A percentile compares a stretch with the other conserved stretches of the same genome.
Conservation (phyloP, 1,284 basidiomycete species). For the Lentinula novae-zelandiae region DNA sequence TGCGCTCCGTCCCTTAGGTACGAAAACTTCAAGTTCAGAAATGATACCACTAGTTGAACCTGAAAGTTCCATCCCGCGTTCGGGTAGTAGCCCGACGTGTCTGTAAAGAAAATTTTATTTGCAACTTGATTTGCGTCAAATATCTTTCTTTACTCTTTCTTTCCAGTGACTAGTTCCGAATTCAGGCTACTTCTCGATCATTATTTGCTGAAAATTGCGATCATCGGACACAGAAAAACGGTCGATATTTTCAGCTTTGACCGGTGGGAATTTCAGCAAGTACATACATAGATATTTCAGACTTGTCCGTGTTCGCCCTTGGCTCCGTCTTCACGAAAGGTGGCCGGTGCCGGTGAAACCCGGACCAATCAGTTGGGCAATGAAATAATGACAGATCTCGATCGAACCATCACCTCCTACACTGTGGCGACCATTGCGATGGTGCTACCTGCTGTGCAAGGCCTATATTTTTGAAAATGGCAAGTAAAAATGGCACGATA, state of each 20-base stretch:
- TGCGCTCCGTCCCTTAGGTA: not conserved
- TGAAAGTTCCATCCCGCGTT: conserved; percentile 9
- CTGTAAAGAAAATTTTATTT: not conserved
- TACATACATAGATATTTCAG: no score
- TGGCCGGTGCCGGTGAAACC: no score
- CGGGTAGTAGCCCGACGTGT: conserved; percentile 4
- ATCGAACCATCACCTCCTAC: no score
- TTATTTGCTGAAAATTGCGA: not conserved
- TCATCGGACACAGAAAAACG: not conserved
- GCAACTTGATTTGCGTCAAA: not conserved
- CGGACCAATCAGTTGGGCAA: no score
- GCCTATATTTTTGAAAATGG: not conserved
- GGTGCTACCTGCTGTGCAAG: no score
- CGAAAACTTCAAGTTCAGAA: not conserved
- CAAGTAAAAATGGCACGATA: not conserved
- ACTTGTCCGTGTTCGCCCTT: no score
- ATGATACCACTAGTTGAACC: not conserved
- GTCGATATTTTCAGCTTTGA: conserved; percentile 1
- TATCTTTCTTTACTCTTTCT: not conserved
- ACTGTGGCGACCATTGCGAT: no score
- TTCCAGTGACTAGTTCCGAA: not conserved
- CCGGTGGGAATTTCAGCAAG: not conserved
- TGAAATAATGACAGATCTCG: no score
- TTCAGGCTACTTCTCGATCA: not conserved
- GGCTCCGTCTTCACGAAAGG: no score